Conservation (phyloP, 192 early-diverging fungal genomes). For the Mortierella hygrophila region DNA sequence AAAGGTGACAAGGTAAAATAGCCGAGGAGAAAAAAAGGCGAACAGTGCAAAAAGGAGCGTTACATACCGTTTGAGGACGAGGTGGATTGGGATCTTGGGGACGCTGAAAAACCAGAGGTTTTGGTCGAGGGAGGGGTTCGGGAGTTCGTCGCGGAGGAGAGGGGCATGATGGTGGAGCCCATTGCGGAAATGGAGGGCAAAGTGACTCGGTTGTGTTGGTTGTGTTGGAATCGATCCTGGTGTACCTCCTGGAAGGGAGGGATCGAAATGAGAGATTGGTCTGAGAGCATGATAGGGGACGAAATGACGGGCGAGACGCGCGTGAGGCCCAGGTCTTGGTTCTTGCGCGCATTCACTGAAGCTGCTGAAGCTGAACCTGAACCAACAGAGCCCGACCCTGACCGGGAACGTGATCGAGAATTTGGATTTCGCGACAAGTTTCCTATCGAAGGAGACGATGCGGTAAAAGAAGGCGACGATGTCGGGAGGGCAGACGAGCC, state of each 20-base stretch:
- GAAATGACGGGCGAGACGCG: constrained; percentile 32
- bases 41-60: not conserved
- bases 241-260: constrained; percentile 47
- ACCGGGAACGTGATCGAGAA: constrained; percentile 39
- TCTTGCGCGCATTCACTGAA: not conserved
- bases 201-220: constrained; percentile 19
- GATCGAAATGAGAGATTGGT: constrained; percentile 49
- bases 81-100: not conserved
- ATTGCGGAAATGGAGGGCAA: constrained; percentile 34
- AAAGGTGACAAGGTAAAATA: too few relatives aligned
- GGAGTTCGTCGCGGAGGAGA: constrained; percentile 11
- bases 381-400: constrained; percentile 29
- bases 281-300: constrained; percentile 33
- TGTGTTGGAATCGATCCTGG: constrained; percentile 8
- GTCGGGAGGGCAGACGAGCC: not conserved
- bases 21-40: not conserved
- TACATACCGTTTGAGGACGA: not conserved
- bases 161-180: constrained; percentile 18
- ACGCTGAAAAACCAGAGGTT: not conserved
- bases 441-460: not conserved
- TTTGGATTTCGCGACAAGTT: constrained; percentile 4
- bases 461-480: constrained; percentile 1
- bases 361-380: constrained; percentile 22
- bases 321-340: constrained; percentile 17
- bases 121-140: constrained; percentile 13